Percentiles rank a stretch among this genome's conserved stretches.
These are phyloP conservation scores for Martiniozyma abietophila DNA, from an alignment of 805 yeast species.

Conservation along the genomic window DNA sequence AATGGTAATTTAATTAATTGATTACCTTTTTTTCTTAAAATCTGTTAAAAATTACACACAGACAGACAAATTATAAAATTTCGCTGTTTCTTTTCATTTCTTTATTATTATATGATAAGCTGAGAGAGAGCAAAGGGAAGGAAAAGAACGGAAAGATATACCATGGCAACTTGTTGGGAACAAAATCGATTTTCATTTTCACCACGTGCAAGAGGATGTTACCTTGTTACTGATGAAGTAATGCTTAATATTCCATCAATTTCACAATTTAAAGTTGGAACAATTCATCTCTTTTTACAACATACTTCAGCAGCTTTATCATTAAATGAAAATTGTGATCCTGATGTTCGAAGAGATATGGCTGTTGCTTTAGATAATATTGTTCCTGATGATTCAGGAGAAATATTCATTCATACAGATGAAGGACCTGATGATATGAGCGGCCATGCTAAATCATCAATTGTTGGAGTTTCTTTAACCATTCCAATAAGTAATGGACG, in stretches of 20 bases:
- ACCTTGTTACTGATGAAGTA: conserved; percentile 64
- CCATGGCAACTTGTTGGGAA: conserved; percentile 40
- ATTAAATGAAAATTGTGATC: conserved; percentile 71
- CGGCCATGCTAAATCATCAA: conserved; percentile 59
- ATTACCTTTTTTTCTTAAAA: too few relatives aligned
- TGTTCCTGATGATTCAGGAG: conserved; percentile 54
- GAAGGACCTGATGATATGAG: conserved; percentile 86
- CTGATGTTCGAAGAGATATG: conserved; percentile 69
- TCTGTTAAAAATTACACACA: too few relatives aligned
- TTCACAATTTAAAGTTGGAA: conserved; percentile 50
- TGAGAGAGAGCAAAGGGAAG: too few relatives aligned
- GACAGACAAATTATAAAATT: too few relatives aligned
- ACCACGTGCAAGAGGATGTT: conserved; percentile 58
- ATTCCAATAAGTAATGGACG: conserved; percentile 65
- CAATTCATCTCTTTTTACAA: conserved; percentile 57
- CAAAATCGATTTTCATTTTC: conserved; percentile 46
- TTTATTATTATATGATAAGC: conserved; percentile 1
- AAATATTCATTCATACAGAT: conserved; percentile 50
- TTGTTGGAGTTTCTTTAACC: conserved; percentile 53
- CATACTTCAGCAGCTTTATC: conserved; percentile 77
- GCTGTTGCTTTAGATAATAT: conserved; percentile 49
- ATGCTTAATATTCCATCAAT: conserved; percentile 47
- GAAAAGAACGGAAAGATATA: too few relatives aligned
- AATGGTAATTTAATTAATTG: too few relatives aligned
- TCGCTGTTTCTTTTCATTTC: neutral